Evolutionary conservation across 768 basidiomycete genomes (phyloP), one percentile per base, ranked within the genome.

Genomic region (Russula griseocarnosa): DNA sequence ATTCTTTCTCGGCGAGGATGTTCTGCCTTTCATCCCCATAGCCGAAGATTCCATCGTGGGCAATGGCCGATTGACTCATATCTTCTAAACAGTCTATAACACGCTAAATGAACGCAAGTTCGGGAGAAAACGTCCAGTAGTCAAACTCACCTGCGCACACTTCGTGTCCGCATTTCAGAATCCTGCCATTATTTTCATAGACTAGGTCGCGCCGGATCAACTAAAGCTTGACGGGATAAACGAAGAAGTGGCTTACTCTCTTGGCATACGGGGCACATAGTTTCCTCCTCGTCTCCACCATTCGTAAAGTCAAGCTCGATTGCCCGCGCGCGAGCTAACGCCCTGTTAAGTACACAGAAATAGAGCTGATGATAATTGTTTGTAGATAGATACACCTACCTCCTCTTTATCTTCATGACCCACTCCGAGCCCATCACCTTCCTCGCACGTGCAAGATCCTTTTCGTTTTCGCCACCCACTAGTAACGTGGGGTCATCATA

Each of bases 111-210:
- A 28, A 54, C 24, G n/a, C 14, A 38, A 22, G 11, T 10, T 52
- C 14, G 8, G 55, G 61, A 30, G 61, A 32, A 26, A 18, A 36
- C 55, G 18, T 9, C 52, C 44, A 18, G 26, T 14, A 16, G 28
- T n/a, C 7, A n/a, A 20, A 69, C 78, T 40, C 32, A 84, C 84
- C 81, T 32, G 76, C 78, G 69, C 90, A 91, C 42, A 88, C 79
- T 60, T 85, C 82, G 68, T 91, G 88, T 0, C 82, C 78, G 68
- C 91, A 92, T 0, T 74, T 71, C 11, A 90, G 78, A n/a, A 92
- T 73, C 8, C 83, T 78, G 1, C 86, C 85, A 62, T 78, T 83
- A 55, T 80, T 75, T 18, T 76, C 76, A 34, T 77, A 74, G 60
- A 81, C 79, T 61, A 82, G 82, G 26, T 24, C 1, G 9, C 82